Percentiles rank a stretch among this genome's conserved stretches.
phyloP scores from a whole-genome alignment of 495 filamentous ascomycete species.

The Penicillium bialowiezense region DNA sequence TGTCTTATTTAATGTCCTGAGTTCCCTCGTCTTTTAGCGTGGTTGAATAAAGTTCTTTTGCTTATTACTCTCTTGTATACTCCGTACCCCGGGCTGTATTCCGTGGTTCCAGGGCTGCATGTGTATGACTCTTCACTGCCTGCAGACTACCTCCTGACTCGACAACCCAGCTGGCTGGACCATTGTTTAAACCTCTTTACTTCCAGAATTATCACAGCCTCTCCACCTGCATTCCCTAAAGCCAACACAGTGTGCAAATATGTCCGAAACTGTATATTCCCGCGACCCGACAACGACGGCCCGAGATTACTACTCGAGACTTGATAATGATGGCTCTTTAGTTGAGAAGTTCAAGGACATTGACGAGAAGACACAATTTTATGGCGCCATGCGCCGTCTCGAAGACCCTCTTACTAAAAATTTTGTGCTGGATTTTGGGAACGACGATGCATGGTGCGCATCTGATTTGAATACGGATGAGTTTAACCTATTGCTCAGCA shows the following conservation, averaged over 20 bases:
- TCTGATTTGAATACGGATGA: constrained; percentile 52
- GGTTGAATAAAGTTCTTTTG: neutral
- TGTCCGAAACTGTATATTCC: constrained; percentile 12
- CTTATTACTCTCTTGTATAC: neutral
- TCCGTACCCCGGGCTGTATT: neutral
- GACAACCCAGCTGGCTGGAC: neutral
- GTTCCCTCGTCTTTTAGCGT: neutral
- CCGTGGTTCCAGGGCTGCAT: neutral
- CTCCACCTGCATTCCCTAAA: no score
- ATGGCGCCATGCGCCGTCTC: constrained; percentile 32
- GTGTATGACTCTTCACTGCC: neutral
- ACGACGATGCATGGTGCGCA: constrained; percentile 58
- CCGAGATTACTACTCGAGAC: constrained; percentile 38
- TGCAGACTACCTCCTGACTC: neutral
- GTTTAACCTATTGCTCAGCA: constrained; percentile 36
- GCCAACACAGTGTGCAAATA: no score
- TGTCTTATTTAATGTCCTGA: neutral
- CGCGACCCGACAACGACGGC: constrained; percentile 22
- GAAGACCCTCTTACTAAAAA: constrained; percentile 47
- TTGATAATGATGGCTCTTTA: constrained; percentile 18
- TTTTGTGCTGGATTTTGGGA: constrained; percentile 72
- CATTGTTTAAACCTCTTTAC: no score
- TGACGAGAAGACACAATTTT: constrained; percentile 49
- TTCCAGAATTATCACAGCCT: no score
- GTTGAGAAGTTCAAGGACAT: constrained; percentile 50